Conservation (phyloP, 768 basidiomycete species). For the Multifurca ochricompacta region DNA sequence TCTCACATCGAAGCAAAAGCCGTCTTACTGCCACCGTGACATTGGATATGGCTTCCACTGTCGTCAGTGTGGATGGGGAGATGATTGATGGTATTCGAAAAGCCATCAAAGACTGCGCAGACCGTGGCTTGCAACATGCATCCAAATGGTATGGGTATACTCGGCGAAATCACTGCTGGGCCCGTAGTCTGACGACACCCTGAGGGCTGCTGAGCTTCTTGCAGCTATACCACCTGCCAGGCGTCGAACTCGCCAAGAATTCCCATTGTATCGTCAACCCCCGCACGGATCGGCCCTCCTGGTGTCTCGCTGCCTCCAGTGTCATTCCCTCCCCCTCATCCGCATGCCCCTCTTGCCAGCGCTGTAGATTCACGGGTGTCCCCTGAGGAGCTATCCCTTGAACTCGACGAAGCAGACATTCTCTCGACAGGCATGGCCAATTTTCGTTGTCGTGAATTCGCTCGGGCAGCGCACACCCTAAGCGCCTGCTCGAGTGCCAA, state of each 20-base stretch:
- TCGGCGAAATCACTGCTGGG: background rate
- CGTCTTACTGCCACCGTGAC: background rate
- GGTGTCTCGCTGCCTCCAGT: conserved; percentile 22
- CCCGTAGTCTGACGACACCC: conserved; percentile 3
- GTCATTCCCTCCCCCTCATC: conserved; percentile 13
- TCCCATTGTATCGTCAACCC: conserved; percentile 49
- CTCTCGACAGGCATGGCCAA: conserved; percentile 64
- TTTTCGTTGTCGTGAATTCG: conserved; percentile 71
- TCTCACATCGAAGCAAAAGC: too few species aligned
- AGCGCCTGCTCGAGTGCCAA: conserved; percentile 59
- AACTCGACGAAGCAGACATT: conserved; percentile 61
- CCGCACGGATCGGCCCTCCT: conserved; percentile 31
- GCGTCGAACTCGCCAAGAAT: conserved; percentile 31
- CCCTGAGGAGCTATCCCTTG: conserved; percentile 29
- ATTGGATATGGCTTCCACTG: conserved; percentile 4
- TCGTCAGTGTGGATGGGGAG: conserved; percentile 36
- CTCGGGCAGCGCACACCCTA: conserved; percentile 61
- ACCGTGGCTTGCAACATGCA: conserved; percentile 60
- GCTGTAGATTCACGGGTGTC: conserved; percentile 5
- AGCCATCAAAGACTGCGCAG: conserved; percentile 65
- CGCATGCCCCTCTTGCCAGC: conserved; percentile 12
- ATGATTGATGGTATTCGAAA: conserved; percentile 49
- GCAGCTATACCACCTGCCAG: conserved; percentile 48
- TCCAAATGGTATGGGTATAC: conserved; percentile 80
- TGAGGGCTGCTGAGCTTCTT: conserved; percentile 72